phyloP scores from a whole-genome alignment of 129 eudicot species.

The Scalesia atractyloides region DNA sequence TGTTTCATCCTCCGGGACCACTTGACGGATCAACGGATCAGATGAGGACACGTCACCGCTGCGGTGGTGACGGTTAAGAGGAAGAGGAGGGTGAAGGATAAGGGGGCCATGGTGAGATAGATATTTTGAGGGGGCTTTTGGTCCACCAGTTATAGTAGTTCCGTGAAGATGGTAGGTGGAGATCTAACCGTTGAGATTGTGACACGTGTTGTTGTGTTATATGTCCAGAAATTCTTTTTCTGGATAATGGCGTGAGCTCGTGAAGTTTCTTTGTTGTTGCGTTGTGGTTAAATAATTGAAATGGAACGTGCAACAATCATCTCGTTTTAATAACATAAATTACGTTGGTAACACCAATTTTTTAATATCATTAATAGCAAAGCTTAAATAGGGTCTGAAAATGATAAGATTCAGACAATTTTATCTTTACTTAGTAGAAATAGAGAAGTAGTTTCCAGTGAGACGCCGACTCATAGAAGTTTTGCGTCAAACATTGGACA shows the following conservation, averaged over 20 bases:
- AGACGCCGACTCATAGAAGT: too few species aligned
- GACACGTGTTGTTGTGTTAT: background rate
- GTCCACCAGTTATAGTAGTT: conserved; percentile 28
- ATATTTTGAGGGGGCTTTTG: background rate
- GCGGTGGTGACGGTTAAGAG: conserved; percentile 30
- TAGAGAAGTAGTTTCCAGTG: too few species aligned
- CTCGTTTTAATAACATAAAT: too few species aligned
- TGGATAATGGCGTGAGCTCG: background rate
- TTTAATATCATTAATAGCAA: too few species aligned
- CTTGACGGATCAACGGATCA: conserved; percentile 75
- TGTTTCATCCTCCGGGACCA: conserved; percentile 43
- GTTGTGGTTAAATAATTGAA: too few species aligned
- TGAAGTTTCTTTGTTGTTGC: too few species aligned
- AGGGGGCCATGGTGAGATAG: conserved; percentile 16
- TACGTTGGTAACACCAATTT: too few species aligned
- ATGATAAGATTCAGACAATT: too few species aligned
- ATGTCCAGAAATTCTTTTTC: background rate
- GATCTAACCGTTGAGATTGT: background rate
- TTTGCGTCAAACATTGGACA: too few species aligned
- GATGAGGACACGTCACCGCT: conserved; percentile 20
- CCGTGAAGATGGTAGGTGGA: conserved; percentile 32
- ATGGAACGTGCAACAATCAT: too few species aligned
- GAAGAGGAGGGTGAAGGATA: conserved; percentile 26
- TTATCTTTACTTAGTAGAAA: too few species aligned
- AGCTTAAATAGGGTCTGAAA: too few species aligned